Base-by-base conservation (phyloP, 1,284 basidiomycete genomes). In the Rhizoctonia solani region DNA sequence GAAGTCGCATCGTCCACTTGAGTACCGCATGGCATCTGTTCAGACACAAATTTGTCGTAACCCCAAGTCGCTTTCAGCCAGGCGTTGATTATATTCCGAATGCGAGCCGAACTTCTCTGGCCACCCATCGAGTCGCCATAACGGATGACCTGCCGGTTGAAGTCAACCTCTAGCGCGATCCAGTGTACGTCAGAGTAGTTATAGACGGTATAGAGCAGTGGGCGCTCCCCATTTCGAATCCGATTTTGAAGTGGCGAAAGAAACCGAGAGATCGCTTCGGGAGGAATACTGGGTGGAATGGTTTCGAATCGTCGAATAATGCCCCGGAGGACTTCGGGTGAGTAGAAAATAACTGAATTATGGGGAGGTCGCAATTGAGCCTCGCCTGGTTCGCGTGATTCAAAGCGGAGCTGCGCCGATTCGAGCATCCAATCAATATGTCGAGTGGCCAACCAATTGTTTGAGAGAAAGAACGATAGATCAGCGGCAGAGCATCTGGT, bases 351-450 rank as follows among this genome's bases (percentile, higher is more conserved):
- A 50, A 14, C 47, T 50, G 27, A 25, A 13, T 21, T 21, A 4
- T 27, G 13, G 21, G 11, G 4, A 19, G 13, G 25, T 21, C 2
- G 21, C n/a, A 21, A 21, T 16, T 50, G 21, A 27, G 4, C 47
- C 21, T 50, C 21, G 21, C 16, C 11, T 25, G 9, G 13, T 25
- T 13, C 13, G 13, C 21, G 32, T 11, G 32, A 34, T 34, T 34
- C 32, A 4, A 4, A 34, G 32, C 32, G 32, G 32, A 34, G 32
- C 32, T 34, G 32, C 32, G 4, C 32, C 4, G 32, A 34, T 13
- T 50, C 47, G 11, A 25, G 21, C 47, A 50, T 50, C 47, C 47
- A 50, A 21, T 50, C 47, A 25, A n/a, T 50, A 25, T 50, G 47
- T 21, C 21, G 47, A 50, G 21, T 21, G 25, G n/a, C 21, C 21